Conservation (phyloP, 495 filamentous ascomycete genomes). For the Choiromyces venosus region DNA sequence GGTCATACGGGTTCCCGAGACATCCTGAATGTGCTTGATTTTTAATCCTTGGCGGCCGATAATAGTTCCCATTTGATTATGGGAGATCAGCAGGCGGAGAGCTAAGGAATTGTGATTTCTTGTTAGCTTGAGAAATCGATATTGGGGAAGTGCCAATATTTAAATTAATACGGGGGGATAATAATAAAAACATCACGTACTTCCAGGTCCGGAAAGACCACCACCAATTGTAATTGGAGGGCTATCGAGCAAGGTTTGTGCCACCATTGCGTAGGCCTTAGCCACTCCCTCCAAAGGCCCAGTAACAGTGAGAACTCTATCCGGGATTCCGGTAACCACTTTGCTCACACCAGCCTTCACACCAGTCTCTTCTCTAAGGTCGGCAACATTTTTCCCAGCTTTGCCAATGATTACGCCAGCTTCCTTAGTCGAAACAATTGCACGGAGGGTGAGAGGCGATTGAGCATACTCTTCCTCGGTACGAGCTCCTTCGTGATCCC, state of each 20-base stretch:
- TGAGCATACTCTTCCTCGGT: constrained; percentile 95
- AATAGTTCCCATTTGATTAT: constrained; percentile 99
- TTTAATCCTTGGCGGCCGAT: constrained; percentile 93
- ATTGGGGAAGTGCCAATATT: background rate
- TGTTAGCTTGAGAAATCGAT: background rate
- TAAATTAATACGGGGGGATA: constrained; percentile 8
- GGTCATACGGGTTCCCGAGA: constrained; percentile 95
- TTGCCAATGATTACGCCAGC: constrained; percentile 98
- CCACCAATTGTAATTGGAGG: constrained; percentile 53
- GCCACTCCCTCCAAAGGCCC: constrained; percentile 79
- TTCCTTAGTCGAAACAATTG: constrained; percentile 97
- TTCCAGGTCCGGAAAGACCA: constrained; percentile 63
- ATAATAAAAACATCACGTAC: constrained; percentile 54
- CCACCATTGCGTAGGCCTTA: constrained; percentile 87
- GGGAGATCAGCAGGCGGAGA: constrained; percentile 93
- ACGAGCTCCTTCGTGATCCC: constrained; percentile 40
- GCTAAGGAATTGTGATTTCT: constrained; percentile 50
- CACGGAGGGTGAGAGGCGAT: constrained; percentile 83
- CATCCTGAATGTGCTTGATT: constrained; percentile 99
- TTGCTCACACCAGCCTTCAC: constrained; percentile 98
- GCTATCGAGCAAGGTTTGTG: constrained; percentile 82
- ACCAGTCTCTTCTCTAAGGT: constrained; percentile 92
- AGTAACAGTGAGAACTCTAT: constrained; percentile 91
- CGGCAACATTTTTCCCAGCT: constrained; percentile 95
- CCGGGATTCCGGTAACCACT: constrained; percentile 93